Evolutionary conservation across 495 filamentous ascomycete species (phyloP), one percentile per base, ranked within the genome.

Genomic region (Xylaria venustula): DNA sequence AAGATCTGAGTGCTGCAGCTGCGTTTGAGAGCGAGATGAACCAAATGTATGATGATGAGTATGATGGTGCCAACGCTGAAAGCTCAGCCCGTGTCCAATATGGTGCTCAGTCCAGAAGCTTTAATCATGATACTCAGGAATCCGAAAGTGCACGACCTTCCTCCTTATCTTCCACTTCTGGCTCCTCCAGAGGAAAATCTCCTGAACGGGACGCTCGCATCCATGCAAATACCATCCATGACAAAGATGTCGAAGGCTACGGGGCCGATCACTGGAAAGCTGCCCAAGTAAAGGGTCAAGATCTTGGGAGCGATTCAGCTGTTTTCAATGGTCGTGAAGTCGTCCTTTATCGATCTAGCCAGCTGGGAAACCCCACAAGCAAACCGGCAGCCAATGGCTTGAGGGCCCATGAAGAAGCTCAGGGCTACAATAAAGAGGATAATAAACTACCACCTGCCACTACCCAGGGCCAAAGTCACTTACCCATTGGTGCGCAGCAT

Each of bases 41-140:
- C 34, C 63, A 67, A 3, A 83, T 86, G 34, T 85, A 85, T 62
- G 65, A 65, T 54, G 74, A 75, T 12, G 68, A 65, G 11, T 75
- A 79, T 36, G 55, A 65, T 32, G 67, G 70, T 14, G 67, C 70
- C 1, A 61, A 69, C 32, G 68, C 61, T 8, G 71, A 75, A 42
- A 63, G 66, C 30, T 75, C 72, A 8, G 28, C 47, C 3, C 57
- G 47, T 32, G 60, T 42, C 17, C 60, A 32, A 44, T 55, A n/a
- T 62, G 45, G 37, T 54, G 64, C 61, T 46, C 44, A n/a, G n/a
- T n/a, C 46, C 26, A 64, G 42, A 54, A 93, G 89, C 66, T 93
- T 93, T 78, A 96, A 96, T 65, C 89, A 96, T 64, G 91, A 95
- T 64, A 81, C 88, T 44, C 87, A 90, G 58, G 85, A 86, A 79